Percentiles rank a stretch among this genome's conserved stretches.
These are phyloP conservation scores for Candida odintsovae DNA, from an alignment of 805 yeast genomes.

Conservation along the genomic window DNA sequence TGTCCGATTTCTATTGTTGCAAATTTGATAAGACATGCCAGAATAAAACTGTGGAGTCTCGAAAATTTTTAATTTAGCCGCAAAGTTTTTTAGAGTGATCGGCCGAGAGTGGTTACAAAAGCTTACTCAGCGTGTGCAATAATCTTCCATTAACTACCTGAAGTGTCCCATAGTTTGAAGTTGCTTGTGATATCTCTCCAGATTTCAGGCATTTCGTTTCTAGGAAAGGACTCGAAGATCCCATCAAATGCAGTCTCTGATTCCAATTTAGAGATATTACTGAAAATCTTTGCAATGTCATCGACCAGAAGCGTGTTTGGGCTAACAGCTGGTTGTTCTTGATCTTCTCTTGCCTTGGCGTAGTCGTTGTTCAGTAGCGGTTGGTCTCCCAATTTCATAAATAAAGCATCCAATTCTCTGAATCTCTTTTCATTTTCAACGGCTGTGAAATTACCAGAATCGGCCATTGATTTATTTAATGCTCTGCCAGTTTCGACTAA, in stretches of 20 bases:
- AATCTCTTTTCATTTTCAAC: conserved; percentile 25
- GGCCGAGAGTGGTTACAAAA: neutral
- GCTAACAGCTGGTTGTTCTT: conserved; percentile 5
- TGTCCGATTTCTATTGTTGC: neutral
- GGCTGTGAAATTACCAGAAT: conserved; percentile 27
- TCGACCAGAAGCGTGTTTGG: conserved; percentile 16
- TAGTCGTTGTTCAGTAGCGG: neutral
- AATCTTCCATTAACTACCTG: conserved; percentile 5
- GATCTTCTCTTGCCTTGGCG: neutral
- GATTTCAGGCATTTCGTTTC: conserved; percentile 11
- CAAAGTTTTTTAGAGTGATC: no score
- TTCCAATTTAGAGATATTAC: conserved; percentile 8
- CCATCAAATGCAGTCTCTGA: neutral
- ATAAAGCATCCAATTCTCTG: conserved; percentile 21
- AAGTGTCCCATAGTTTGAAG: conserved; percentile 19
- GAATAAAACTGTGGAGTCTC: neutral
- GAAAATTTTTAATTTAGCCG: neutral
- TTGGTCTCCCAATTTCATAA: conserved; percentile 10
- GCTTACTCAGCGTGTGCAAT: no score
- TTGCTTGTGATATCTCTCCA: conserved; percentile 19
- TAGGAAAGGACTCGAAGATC: neutral
- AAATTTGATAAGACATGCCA: no score
- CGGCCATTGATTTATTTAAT: conserved; percentile 23
- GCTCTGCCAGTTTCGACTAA: conserved; percentile 19
- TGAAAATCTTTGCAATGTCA: conserved; percentile 17